A percentile compares a stretch with the other conserved stretches of the same genome.
Evolutionary conservation across 2,329 filamentous ascomycete genomes (phyloP).

Genomic region (Colletotrichum salicis): DNA sequence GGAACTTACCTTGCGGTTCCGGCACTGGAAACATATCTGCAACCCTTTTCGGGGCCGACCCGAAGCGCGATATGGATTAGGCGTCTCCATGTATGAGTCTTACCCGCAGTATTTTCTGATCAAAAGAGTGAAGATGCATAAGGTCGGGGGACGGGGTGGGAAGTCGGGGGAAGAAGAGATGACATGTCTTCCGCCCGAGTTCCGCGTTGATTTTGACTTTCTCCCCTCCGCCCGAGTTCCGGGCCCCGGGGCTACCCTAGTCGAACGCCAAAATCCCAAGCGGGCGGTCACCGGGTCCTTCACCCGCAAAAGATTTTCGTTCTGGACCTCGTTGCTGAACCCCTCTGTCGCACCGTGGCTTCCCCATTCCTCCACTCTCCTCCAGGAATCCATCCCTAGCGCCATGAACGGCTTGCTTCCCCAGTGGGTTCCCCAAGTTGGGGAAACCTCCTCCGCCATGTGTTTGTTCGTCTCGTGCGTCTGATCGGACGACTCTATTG

Average conservation of each 20-base stretch:
- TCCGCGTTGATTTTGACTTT: slow-evolving; percentile 7
- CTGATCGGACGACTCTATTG: slow-evolving; percentile 12
- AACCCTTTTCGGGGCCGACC: slow-evolving; percentile 27
- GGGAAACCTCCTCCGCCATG: slow-evolving; percentile 16
- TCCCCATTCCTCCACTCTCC: slow-evolving; percentile 1
- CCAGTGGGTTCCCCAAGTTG: slow-evolving; percentile 12
- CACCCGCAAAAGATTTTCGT: slow-evolving; percentile 6
- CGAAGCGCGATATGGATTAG: slow-evolving; percentile 12
- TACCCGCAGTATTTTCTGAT: slow-evolving; percentile 2
- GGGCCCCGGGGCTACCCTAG: not conserved
- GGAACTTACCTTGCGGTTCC: slow-evolving; percentile 31
- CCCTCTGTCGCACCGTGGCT: not conserved
- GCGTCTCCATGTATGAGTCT: slow-evolving; percentile 19
- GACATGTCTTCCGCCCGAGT: slow-evolving; percentile 18
- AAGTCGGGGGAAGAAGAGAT: slow-evolving; percentile 22
- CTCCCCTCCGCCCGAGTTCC: slow-evolving; percentile 24
- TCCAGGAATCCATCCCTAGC: not conserved
- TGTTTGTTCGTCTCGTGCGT: slow-evolving; percentile 7
- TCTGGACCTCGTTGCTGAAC: slow-evolving; percentile 9
- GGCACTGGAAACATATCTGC: slow-evolving; percentile 34
- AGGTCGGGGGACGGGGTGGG: slow-evolving; percentile 17
- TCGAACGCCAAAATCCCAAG: not conserved
- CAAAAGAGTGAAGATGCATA: slow-evolving; percentile 8
- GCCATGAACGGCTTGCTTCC: not conserved
- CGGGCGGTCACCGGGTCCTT: not conserved